Conservation (phyloP, 768 basidiomycete genomes). For the Coprinopsis cinerea region DNA sequence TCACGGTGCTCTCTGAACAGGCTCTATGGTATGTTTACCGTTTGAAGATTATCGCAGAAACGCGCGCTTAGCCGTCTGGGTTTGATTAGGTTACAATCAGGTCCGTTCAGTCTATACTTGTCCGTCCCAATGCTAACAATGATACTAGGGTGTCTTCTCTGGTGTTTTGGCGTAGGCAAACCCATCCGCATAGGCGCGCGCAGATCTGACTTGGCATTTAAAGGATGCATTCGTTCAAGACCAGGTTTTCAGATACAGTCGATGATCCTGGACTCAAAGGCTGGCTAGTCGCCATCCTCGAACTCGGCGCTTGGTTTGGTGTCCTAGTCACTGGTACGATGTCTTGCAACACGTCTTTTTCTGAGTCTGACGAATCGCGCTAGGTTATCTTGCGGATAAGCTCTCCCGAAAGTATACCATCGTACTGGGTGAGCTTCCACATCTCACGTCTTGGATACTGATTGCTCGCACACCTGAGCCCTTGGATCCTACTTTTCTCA, state of each 20-base stretch:
- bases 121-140: not conserved
- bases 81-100: conserved; percentile 55
- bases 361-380: not conserved
- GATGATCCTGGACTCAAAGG: conserved; percentile 50
- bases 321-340: conserved; percentile 56
- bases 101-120: conserved; percentile 20
- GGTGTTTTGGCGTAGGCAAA: conserved; percentile 52
- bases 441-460: no score
- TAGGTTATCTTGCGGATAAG: conserved; percentile 61
- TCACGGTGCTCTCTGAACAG: conserved; percentile 24
- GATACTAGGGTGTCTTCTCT: conserved; percentile 63
- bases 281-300: conserved; percentile 70
- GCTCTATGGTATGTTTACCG: conserved; percentile 45
- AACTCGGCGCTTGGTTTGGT: conserved; percentile 73
- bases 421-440: conserved; percentile 36
- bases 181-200: not conserved
- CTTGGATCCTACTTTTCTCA: no score
- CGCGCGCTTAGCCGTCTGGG: conserved; percentile 2
- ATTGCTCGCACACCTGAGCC: no score
- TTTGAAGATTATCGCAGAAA: not conserved
- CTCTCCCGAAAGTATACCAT: conserved; percentile 72
- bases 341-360: not conserved
- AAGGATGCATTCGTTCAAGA: conserved; percentile 47
- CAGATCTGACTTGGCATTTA: not conserved
- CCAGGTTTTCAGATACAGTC: conserved; percentile 53